phyloP scores from a whole-genome alignment of 495 filamentous ascomycete genomes.

The Aspergillus kassunensis region DNA sequence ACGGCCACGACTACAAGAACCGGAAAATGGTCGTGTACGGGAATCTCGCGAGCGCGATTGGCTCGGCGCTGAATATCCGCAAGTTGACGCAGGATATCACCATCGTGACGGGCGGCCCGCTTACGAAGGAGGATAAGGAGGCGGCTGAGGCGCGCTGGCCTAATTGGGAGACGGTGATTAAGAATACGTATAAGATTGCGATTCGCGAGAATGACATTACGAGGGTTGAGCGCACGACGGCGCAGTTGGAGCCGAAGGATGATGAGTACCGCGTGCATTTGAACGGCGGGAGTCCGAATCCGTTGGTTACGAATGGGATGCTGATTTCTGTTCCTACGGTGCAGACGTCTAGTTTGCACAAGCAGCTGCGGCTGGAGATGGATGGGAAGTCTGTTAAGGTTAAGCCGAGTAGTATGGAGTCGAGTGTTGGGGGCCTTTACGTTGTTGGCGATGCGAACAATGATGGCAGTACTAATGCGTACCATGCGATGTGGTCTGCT shows the following conservation, averaged over 20 bases:
- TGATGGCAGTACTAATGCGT: constrained; percentile 45
- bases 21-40: constrained; percentile 35
- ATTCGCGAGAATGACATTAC: background rate
- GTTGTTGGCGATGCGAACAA: constrained; percentile 48
- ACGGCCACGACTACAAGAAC: constrained; percentile 44
- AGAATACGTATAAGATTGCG: background rate
- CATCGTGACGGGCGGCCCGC: background rate
- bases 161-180: background rate
- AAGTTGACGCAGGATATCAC: constrained; percentile 26
- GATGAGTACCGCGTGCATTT: background rate
- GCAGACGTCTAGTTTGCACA: constrained; percentile 27
- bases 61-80: constrained; percentile 33
- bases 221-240: background rate
- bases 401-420: constrained; percentile 25
- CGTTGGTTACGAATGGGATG: background rate
- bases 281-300: background rate
- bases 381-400: constrained; percentile 24
- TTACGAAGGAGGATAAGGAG: background rate
- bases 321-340: background rate
- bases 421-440: constrained; percentile 40
- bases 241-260: background rate
- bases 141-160: background rate
- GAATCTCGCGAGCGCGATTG: constrained; percentile 28
- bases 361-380: constrained; percentile 16
- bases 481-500: constrained; percentile 46